Conservation (phyloP, 73 alveolate species). For the Effrenium voratum region DNA sequence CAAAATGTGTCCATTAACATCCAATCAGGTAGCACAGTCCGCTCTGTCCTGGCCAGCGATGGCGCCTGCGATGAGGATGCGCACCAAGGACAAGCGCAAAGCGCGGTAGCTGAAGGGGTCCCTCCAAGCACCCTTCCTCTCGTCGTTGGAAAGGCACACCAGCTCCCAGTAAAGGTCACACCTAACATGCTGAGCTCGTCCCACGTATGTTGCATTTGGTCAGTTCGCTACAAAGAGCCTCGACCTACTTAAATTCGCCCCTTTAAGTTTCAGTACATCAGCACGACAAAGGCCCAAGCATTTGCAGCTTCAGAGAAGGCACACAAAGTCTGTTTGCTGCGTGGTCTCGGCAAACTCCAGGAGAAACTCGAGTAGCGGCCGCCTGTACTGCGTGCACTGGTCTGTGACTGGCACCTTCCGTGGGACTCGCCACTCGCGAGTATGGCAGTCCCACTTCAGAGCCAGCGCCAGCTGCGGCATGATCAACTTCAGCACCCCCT, state of each 20-base stretch:
- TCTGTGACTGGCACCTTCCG: slow-evolving; percentile 26
- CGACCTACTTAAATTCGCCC: no score
- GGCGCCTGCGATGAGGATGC: not conserved
- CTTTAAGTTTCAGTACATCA: no score
- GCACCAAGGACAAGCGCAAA: slow-evolving; percentile 30
- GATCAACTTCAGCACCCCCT: slow-evolving; percentile 18
- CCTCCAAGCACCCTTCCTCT: no score
- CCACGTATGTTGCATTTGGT: no score
- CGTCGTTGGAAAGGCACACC: slow-evolving; percentile 7
- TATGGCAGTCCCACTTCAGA: slow-evolving; percentile 49
- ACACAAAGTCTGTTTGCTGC: not conserved
- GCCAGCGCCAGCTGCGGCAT: slow-evolving; percentile 66
- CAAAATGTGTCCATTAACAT: no score
- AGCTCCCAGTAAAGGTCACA: slow-evolving; percentile 65
- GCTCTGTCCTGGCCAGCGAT: slow-evolving; percentile 26
- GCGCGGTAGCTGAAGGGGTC: no score
- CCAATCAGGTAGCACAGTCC: no score
- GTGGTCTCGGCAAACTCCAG: slow-evolving; percentile 60
- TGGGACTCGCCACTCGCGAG: slow-evolving; percentile 14
- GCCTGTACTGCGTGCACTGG: slow-evolving; percentile 8
- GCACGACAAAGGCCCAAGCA: no score
- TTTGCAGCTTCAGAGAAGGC: no score
- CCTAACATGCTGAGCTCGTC: not conserved
- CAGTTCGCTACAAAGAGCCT: no score
- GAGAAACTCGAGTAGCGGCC: slow-evolving; percentile 45